These are phyloP conservation scores for Pythium rishiriense DNA, from an alignment of 352 stramenopile species.

Conservation along the genomic window DNA sequence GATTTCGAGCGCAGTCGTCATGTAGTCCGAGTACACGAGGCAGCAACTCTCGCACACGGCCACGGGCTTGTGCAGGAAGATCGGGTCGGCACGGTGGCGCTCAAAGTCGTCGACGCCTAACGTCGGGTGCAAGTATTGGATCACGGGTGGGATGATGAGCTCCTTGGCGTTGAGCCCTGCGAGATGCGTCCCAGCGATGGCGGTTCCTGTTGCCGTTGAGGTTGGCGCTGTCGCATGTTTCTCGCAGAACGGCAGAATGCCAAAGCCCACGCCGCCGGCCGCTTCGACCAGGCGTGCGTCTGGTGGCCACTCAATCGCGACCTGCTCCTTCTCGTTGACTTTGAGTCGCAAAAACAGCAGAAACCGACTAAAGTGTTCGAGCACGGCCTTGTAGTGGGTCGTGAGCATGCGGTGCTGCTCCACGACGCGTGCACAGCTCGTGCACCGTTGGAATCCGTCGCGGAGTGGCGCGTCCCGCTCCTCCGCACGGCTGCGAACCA, in stretches of 20 bases:
- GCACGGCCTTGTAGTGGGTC: constrained; percentile 93
- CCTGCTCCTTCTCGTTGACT: constrained; percentile 44
- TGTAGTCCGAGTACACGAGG: constrained; percentile 92
- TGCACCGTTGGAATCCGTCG: constrained; percentile 57
- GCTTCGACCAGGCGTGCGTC: constrained; percentile 85
- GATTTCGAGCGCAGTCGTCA: constrained; percentile 65
- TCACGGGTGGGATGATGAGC: constrained; percentile 90
- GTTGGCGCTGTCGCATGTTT: not conserved
- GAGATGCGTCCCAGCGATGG: not conserved
- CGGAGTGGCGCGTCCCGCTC: constrained; percentile 22
- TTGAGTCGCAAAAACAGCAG: constrained; percentile 60
- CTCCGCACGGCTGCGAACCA: not conserved
- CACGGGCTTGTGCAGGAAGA: constrained; percentile 94
- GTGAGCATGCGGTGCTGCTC: constrained; percentile 72
- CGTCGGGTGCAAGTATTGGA: constrained; percentile 89
- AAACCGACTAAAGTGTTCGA: constrained; percentile 93
- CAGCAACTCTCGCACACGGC: constrained; percentile 93
- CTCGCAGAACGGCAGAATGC: constrained; percentile 61
- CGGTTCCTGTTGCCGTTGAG: not conserved
- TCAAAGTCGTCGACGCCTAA: constrained; percentile 84
- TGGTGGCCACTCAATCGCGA: constrained; percentile 88
- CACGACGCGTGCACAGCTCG: constrained; percentile 80
- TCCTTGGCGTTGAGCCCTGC: constrained; percentile 44
- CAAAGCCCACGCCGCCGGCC: constrained; percentile 93
- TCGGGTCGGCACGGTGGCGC: constrained; percentile 88